These are phyloP conservation scores for Diaporthe sp. DNA, from an alignment of 2,329 filamentous ascomycete genomes.

Conservation along the genomic window DNA sequence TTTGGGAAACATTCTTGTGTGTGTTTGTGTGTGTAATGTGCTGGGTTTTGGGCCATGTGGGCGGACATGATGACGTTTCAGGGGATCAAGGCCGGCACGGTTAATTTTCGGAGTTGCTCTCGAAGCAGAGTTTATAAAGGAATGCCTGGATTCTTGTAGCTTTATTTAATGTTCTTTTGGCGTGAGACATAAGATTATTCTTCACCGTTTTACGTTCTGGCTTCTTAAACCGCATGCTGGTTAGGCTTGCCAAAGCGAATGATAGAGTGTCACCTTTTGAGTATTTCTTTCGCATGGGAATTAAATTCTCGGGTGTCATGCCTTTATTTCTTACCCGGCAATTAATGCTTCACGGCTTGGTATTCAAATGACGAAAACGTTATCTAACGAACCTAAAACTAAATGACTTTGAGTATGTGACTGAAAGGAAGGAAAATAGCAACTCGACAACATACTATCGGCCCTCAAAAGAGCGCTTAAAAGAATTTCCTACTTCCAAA, in stretches of 20 bases:
- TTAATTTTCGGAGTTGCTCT: constrained; percentile 23
- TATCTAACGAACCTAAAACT: too few species aligned
- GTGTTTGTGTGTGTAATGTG: neutral
- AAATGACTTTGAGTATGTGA: too few species aligned
- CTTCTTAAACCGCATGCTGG: neutral
- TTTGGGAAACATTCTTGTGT: neutral
- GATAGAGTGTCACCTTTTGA: neutral
- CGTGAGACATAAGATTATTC: neutral
- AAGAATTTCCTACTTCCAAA: too few species aligned
- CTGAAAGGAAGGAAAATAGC: neutral
- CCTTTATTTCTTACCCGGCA: neutral
- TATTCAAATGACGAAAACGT: neutral
- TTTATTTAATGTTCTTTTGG: constrained; percentile 19
- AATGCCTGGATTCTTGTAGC: constrained; percentile 19
- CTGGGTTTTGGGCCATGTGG: neutral
- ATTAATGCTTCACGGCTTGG: neutral
- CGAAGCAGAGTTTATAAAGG: constrained; percentile 10
- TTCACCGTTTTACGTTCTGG: neutral
- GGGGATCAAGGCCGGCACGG: neutral
- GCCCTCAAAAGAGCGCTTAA: too few species aligned
- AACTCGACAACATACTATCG: too few species aligned
- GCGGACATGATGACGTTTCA: constrained; percentile 8
- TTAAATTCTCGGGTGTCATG: neutral
- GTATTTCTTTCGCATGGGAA: neutral
- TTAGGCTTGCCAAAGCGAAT: neutral